phyloP scores from a whole-genome alignment of 2,329 filamentous ascomycete genomes.

The Colletotrichum horii region DNA sequence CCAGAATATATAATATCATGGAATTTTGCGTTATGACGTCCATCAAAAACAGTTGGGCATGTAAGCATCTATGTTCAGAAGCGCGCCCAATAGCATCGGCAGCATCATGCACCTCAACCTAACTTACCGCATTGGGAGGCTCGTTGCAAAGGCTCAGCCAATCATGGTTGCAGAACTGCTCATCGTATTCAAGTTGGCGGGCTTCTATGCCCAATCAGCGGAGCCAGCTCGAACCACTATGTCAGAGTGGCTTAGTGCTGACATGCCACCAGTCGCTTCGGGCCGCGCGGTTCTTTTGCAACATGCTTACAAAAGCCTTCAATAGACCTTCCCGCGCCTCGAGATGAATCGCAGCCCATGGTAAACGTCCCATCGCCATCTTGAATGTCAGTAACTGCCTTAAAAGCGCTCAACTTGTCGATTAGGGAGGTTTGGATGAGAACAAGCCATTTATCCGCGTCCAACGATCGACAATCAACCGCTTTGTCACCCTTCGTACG shows the following conservation, averaged over 20 bases:
- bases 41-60: background rate
- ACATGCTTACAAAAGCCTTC: background rate
- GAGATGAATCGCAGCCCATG: background rate
- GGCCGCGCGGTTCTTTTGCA: background rate
- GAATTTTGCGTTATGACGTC: background rate
- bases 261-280: background rate
- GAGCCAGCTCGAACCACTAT: background rate
- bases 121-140: background rate
- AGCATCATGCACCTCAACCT: background rate
- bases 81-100: background rate
- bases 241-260: background rate
- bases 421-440: background rate
- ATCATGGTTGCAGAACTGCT: background rate
- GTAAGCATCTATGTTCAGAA: background rate
- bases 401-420: background rate
- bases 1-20: background rate
- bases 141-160: background rate
- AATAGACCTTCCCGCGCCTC: background rate
- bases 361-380: fast-evolving
- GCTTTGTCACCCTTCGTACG: background rate
- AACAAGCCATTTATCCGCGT: background rate
- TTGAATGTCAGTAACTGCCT: background rate
- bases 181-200: background rate
- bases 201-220: background rate
- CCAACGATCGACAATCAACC: background rate